Base-by-base conservation (phyloP, 2,329 filamentous ascomycete genomes). In the Colletotrichum musae region DNA sequence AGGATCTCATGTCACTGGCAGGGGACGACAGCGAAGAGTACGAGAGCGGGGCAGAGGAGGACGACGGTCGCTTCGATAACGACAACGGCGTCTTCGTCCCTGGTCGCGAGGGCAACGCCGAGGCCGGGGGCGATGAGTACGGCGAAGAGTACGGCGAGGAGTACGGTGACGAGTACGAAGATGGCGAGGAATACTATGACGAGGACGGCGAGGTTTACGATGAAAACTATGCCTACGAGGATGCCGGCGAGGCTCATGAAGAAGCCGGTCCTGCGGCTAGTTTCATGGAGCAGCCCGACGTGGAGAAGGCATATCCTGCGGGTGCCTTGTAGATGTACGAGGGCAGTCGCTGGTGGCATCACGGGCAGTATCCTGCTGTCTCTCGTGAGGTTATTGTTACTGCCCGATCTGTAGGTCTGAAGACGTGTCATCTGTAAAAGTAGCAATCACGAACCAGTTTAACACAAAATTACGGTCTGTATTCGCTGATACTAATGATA, bases 21-120 rank as follows among this genome's bases (percentile, higher is more conserved):
- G 70, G 53, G 13, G 68, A 73, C 5, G 70, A 64, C 5, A 51
- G 71, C 75, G 10, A 77, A 76, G 52, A 79, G 78, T 63, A 71
- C 79, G 9, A 80, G n/a, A 61, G 57, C 78, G 32, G 73, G 79
- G 53, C 79, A 77, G 7, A 80, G 65, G 13, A 71, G 70, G 13
- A 71, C 3, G 73, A 73, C 6, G 73, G 73, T 3, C 74, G 74
- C 43, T 58, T 60, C 36, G 32, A 66, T 16, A 65, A 73, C 3
- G 71, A 75, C 26, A 73, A 73, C 4, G 57, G 66, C 16, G 43
- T 47, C 2, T 68, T 58, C 18, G 57, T 47, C 6, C 56, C 63
- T 52, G 67, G 57, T n/a, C 43, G 58, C 13, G 61, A 48, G 7
- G 41, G 50, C 28, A 47, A 26, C 4, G 51, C 41, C 32, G 62